Evolutionary conservation across 495 filamentous ascomycete species (phyloP).

Genomic region (Parathielavia appendiculata): DNA sequence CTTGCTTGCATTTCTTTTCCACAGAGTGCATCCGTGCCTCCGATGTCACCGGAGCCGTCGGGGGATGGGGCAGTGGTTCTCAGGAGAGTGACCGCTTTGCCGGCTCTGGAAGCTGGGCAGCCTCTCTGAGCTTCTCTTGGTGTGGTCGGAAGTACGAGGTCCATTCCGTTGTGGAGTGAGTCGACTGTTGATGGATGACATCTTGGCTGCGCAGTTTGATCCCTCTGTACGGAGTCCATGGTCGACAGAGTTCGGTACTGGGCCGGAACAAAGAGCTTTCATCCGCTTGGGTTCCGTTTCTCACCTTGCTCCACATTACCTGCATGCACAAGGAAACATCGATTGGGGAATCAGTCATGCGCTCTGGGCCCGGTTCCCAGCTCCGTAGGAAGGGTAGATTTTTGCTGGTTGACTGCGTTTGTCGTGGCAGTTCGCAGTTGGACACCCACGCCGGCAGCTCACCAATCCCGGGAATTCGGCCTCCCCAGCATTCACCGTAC

Average conservation of each 20-base stretch:
- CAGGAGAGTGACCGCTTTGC: background rate
- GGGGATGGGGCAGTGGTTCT: background rate
- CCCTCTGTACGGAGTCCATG: background rate
- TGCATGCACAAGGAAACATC: background rate
- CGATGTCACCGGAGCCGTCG: background rate
- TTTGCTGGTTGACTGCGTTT: background rate
- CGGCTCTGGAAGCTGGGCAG: conserved; percentile 1
- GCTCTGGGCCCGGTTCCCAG: background rate
- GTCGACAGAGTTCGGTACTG: background rate
- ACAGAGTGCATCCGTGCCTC: background rate
- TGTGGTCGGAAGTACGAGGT: background rate
- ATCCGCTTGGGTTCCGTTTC: conserved; percentile 5
- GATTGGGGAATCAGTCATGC: background rate
- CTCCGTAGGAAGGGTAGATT: background rate
- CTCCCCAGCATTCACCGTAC: background rate
- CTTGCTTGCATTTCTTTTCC: background rate
- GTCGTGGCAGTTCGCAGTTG: conserved; percentile 14
- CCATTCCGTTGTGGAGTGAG: too few relatives aligned
- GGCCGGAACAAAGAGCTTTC: background rate
- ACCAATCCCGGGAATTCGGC: conserved; percentile 17
- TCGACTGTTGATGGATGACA: background rate
- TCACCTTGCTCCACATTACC: background rate
- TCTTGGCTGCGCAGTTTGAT: background rate
- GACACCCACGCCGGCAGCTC: background rate
- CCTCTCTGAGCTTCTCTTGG: background rate